phyloP scores from a whole-genome alignment of 2,329 filamentous ascomycete species.

The Colletotrichum tropicicola region DNA sequence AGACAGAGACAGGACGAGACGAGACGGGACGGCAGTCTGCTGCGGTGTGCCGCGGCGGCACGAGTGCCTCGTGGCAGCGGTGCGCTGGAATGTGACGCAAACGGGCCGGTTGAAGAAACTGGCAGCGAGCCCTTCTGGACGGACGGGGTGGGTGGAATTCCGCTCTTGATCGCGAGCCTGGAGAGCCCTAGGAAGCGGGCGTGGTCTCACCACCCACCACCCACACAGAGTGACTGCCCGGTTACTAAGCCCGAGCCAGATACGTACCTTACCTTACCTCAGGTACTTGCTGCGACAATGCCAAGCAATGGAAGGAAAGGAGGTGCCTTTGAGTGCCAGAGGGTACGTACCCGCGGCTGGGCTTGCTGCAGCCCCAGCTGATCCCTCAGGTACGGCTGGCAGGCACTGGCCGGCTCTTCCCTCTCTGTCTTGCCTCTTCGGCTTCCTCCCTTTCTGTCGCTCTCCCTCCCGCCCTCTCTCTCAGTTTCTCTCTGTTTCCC shows the following conservation, averaged over 20 bases:
- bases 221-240: no score
- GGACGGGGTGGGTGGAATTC: slow-evolving; percentile 16
- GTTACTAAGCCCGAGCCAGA: no score
- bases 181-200: no score
- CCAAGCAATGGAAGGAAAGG: not conserved
- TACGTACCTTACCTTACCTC: no score
- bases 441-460: not conserved
- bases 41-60: no score
- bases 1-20: not conserved
- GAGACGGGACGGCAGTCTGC: not conserved
- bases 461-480: no score
- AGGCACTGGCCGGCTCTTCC: no score
- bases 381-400: slow-evolving; percentile 8
- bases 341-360: no score
- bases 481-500: not conserved
- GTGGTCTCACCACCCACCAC: no score
- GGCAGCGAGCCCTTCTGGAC: not conserved
- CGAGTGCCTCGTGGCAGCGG: slow-evolving; percentile 20
- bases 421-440: not conserved
- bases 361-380: slow-evolving; percentile 1
- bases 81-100: slow-evolving; percentile 16
- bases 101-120: slow-evolving; percentile 8
- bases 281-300: no score
- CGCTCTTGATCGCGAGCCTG: not conserved
- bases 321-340: no score